These are phyloP conservation scores for Herpetomonas muscarum DNA, from an alignment of 208 protist genomes.

Conservation along the genomic window DNA sequence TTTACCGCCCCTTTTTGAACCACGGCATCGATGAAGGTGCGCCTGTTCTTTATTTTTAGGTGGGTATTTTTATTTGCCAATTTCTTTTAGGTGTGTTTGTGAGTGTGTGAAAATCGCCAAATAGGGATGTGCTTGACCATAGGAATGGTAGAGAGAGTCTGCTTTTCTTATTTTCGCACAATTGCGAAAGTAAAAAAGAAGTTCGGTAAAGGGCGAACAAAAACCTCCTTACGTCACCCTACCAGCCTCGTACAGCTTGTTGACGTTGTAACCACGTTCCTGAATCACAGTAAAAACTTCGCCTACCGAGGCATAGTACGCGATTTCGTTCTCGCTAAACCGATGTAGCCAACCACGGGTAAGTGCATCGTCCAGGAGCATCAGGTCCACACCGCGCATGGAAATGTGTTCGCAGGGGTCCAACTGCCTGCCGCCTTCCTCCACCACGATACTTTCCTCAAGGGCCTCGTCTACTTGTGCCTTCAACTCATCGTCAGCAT, in stretches of 20 bases:
- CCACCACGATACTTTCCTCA: slow-evolving; percentile 24
- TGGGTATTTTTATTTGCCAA: slow-evolving; percentile 6
- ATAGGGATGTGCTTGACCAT: too few relatives aligned
- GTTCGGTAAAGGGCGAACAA: neutral
- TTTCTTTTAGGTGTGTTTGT: too few relatives aligned
- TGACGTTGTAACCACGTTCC: slow-evolving; percentile 59
- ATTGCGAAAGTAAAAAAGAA: too few relatives aligned
- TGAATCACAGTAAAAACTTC: slow-evolving; percentile 64
- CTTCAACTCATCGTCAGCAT: slow-evolving; percentile 2
- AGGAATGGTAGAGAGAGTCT: too few relatives aligned
- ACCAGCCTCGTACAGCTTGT: slow-evolving; percentile 47
- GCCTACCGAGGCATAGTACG: slow-evolving; percentile 62
- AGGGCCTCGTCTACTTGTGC: slow-evolving; percentile 11
- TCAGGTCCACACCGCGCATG: slow-evolving; percentile 79
- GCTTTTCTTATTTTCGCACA: too few relatives aligned
- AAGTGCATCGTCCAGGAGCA: slow-evolving; percentile 77
- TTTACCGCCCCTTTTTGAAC: too few relatives aligned
- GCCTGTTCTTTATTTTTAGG: slow-evolving; percentile 1
- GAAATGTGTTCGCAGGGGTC: slow-evolving; percentile 68
- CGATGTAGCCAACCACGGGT: slow-evolving; percentile 68
- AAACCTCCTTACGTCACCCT: neutral
- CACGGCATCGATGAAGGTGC: too few relatives aligned
- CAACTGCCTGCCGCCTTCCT: slow-evolving; percentile 22
- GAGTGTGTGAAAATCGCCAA: too few relatives aligned
- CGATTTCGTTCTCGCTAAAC: slow-evolving; percentile 65